Evolutionary conservation across 495 filamentous ascomycete species (phyloP).

Genomic region (Chaetomium fimeti): DNA sequence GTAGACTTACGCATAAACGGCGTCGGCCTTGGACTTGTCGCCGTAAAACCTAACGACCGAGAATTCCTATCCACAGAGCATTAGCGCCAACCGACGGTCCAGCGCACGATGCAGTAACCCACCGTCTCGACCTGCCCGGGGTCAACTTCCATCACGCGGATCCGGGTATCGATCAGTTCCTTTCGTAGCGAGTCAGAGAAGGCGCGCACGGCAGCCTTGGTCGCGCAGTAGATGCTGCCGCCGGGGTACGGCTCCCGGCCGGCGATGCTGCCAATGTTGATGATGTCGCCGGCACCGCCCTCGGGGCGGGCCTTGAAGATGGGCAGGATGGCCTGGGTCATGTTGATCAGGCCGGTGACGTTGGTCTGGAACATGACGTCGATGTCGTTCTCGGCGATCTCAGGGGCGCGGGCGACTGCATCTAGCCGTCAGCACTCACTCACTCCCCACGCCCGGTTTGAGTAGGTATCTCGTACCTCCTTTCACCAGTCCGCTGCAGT

Average conservation of each 20-base stretch:
- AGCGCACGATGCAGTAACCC: slow-evolving; percentile 27
- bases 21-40: slow-evolving; percentile 91
- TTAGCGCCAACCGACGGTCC: not conserved
- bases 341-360: slow-evolving; percentile 90
- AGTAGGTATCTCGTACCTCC: slow-evolving; percentile 25
- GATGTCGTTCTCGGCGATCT: slow-evolving; percentile 81
- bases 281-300: slow-evolving; percentile 86
- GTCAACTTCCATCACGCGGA: slow-evolving; percentile 88
- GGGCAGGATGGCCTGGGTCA: slow-evolving; percentile 89
- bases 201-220: slow-evolving; percentile 85
- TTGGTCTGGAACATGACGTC: slow-evolving; percentile 88
- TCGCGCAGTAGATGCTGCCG: slow-evolving; percentile 94
- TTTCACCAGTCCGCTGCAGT: slow-evolving; percentile 35
- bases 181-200: slow-evolving; percentile 88
- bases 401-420: slow-evolving; percentile 72
- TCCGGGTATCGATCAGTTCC: slow-evolving; percentile 83
- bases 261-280: slow-evolving; percentile 95
- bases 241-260: slow-evolving; percentile 87
- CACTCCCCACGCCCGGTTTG: not conserved
- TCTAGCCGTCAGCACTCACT: not conserved
- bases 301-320: slow-evolving; percentile 78
- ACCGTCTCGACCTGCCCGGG: slow-evolving; percentile 96
- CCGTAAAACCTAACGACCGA: slow-evolving; percentile 90
- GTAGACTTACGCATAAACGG: slow-evolving; percentile 76
- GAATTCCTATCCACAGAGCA: slow-evolving; percentile 66